Evolutionary conservation across 768 basidiomycete genomes (phyloP), one percentile per base, ranked within the genome.

Genomic region (Agaricus sinodeliciosus): DNA sequence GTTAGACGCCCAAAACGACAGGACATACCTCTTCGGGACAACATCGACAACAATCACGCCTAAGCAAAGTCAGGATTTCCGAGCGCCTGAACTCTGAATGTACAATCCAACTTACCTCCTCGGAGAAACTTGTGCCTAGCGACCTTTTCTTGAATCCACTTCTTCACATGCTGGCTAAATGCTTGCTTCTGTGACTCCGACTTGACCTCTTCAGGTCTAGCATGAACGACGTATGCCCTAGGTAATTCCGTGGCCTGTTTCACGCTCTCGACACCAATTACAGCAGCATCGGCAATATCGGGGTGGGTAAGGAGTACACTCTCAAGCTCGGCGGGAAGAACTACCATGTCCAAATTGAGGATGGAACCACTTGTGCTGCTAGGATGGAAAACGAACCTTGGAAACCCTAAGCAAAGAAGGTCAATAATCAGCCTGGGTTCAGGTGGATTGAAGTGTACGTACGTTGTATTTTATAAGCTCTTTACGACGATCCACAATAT

Each of bases 291-390:
- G 2, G 81, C 84, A 15, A 95, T 72, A 0, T 85, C 79, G 1
- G 85, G 83, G 59, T 93, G 87, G 4, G 79, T 79, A 13, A 93
- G 68, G 0, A 94, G 75, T 0, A 90, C 69, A 26, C 80, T 78
- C 60, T 94, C 92, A 3, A 94, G 76, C 59, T 93, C 91, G 1
- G 92, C 91, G 0, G 91, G 91, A 6, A 92, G 82, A 15, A 94
- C 91, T 89, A 59, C 37, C 55, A 47, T 35, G 37, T 22, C 16
- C 18, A 22, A 16, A n/a, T 25, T 15, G 41, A 49, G 12, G 27
- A 15, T 15, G 9, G 27, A 16, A 26, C 11, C n/a, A 43, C 35
- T 12, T 28, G 18, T 22, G 43, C 9, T 13, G 26, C 15, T 31
- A 18, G 9, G 15, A 22, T n/a, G 19, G 18, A 5, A n/a, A 40